phyloP scores from a whole-genome alignment of 495 filamentous ascomycete species.

The Chlorociboria aeruginascens region DNA sequence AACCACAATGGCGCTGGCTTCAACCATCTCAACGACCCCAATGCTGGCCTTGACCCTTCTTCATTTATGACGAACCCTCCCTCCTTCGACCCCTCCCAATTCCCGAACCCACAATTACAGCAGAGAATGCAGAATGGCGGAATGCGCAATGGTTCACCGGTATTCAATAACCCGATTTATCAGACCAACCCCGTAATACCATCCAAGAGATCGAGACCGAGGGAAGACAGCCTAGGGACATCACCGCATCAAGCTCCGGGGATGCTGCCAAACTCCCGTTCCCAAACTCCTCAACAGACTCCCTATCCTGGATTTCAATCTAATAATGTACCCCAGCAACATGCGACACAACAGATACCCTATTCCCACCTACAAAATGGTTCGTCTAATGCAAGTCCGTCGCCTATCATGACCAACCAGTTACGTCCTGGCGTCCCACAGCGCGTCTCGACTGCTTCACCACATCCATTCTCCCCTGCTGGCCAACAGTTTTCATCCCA shows the following conservation, averaged over 20 bases:
- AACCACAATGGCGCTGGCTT: slow-evolving; percentile 73
- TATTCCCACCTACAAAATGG: slow-evolving; percentile 78
- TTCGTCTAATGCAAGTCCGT: slow-evolving; percentile 73
- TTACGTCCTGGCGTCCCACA: slow-evolving; percentile 54
- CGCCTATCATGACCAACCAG: slow-evolving; percentile 73
- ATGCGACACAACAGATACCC: slow-evolving; percentile 46
- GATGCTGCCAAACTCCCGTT: slow-evolving; percentile 69
- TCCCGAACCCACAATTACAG: slow-evolving; percentile 43
- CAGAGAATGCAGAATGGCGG: slow-evolving; percentile 74
- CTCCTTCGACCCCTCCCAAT: slow-evolving; percentile 38
- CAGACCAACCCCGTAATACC: slow-evolving; percentile 74
- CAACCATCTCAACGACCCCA: slow-evolving; percentile 42
- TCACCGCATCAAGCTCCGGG: slow-evolving; percentile 71
- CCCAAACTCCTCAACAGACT: slow-evolving; percentile 79
- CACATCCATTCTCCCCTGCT: slow-evolving; percentile 79
- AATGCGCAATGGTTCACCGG: slow-evolving; percentile 60
- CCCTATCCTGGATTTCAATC: slow-evolving; percentile 50
- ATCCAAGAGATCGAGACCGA: slow-evolving; percentile 71
- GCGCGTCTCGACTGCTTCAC: slow-evolving; percentile 79
- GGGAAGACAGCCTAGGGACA: slow-evolving; percentile 71
- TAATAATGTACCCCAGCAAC: slow-evolving; percentile 44
- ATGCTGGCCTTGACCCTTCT: slow-evolving; percentile 40
- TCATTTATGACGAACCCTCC: slow-evolving; percentile 38
- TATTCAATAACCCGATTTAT: slow-evolving; percentile 63
- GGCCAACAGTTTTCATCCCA: slow-evolving; percentile 61